These are phyloP conservation scores for Venturia oleaginea DNA, from an alignment of 2,329 filamentous ascomycete genomes.

Conservation along the genomic window DNA sequence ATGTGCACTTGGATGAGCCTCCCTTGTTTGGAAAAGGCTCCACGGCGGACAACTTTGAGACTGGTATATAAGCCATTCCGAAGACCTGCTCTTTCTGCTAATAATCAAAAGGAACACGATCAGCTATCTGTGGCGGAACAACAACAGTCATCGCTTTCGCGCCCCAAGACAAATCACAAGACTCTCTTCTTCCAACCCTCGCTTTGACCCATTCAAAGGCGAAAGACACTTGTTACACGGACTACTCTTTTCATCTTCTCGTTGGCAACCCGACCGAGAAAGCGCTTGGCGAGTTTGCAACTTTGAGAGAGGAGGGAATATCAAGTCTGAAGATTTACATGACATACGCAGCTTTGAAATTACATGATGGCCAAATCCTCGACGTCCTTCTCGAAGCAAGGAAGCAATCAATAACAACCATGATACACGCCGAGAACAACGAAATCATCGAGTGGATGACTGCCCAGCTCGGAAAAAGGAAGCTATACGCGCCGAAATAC, in stretches of 20 bases:
- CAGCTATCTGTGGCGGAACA: slow-evolving; percentile 40
- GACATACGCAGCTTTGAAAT: slow-evolving; percentile 31
- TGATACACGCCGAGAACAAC: slow-evolving; percentile 42
- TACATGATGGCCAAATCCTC: slow-evolving; percentile 38
- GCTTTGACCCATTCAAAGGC: slow-evolving; percentile 36
- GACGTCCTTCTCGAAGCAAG: slow-evolving; percentile 41
- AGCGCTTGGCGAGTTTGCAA: slow-evolving; percentile 28
- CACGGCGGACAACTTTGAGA: slow-evolving; percentile 32
- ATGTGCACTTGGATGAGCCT: slow-evolving; percentile 39
- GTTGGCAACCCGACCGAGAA: slow-evolving; percentile 29
- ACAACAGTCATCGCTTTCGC: slow-evolving; percentile 42
- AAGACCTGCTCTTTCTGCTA: not conserved
- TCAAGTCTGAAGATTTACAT: slow-evolving; percentile 36
- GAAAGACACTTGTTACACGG: slow-evolving; percentile 36
- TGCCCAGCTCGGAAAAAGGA: slow-evolving; percentile 40
- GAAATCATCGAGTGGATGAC: slow-evolving; percentile 47
- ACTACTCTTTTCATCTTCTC: slow-evolving; percentile 37
- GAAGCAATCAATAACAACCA: slow-evolving; percentile 37
- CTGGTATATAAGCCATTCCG: slow-evolving; percentile 17
- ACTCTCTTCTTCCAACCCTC: slow-evolving; percentile 35
- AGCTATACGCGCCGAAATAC: slow-evolving; percentile 42
- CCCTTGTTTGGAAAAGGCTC: slow-evolving; percentile 36
- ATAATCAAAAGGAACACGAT: slow-evolving; percentile 28
- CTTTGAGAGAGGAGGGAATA: slow-evolving; percentile 28
- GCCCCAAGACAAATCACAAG: slow-evolving; percentile 36